These are phyloP conservation scores for Fusarium caatingaense DNA, from an alignment of 2,329 filamentous ascomycete genomes.

Conservation along the genomic window DNA sequence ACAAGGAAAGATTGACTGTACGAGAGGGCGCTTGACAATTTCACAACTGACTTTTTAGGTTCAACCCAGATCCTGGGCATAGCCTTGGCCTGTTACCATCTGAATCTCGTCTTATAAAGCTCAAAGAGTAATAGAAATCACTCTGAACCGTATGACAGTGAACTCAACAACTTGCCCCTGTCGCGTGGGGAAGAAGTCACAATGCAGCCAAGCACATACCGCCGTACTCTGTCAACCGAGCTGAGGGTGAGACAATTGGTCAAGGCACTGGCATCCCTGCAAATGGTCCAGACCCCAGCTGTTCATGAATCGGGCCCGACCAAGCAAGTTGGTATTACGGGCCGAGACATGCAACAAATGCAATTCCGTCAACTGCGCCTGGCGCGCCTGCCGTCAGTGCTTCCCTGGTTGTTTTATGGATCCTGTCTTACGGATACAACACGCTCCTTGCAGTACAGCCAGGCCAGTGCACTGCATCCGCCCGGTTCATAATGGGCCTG, in stretches of 20 bases:
- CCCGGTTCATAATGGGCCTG: conserved; percentile 9
- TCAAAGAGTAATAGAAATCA: background rate
- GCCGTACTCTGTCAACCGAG: conserved; percentile 1
- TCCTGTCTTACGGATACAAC: background rate
- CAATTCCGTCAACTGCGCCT: conserved; percentile 21
- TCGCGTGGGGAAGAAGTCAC: conserved; percentile 19
- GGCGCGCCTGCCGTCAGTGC: conserved; percentile 32
- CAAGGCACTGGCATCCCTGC: background rate
- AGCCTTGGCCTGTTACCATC: background rate
- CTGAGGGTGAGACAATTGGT: conserved; percentile 15
- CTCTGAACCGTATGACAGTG: conserved; percentile 14
- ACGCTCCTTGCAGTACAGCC: background rate
- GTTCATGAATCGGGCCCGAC: conserved; percentile 15
- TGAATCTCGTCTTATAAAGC: background rate
- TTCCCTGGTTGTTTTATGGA: background rate
- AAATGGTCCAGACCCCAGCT: background rate
- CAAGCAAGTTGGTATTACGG: conserved; percentile 4
- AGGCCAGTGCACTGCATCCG: conserved; percentile 4
- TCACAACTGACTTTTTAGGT: background rate
- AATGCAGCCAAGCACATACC: background rate
- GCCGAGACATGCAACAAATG: conserved; percentile 11
- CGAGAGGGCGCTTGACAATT: background rate
- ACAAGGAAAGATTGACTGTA: conserved; percentile 2
- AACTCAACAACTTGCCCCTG: conserved; percentile 15
- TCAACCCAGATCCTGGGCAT: background rate